Percentiles rank a stretch among this genome's conserved stretches.
Conservation (phyloP, 768 basidiomycete species). For the Sutorius australiensis region DNA sequence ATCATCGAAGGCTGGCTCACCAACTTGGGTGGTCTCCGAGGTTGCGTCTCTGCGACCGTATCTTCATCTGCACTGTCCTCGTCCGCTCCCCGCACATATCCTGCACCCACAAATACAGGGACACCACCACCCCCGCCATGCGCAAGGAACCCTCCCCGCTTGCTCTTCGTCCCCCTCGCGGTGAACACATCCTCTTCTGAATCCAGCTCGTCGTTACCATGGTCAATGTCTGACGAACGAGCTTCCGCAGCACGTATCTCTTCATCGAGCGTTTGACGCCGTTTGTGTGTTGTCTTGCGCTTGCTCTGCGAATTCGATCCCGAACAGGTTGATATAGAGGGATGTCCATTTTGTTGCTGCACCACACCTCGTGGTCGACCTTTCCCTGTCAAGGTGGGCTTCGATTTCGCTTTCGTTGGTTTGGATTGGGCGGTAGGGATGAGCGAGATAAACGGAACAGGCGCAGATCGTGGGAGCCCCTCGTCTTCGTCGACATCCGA, state of each 20-base stretch:
- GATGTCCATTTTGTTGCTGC: constrained; percentile 1
- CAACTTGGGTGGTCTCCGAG: constrained; percentile 7
- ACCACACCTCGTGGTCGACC: constrained; percentile 12
- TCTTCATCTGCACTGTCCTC: constrained; percentile 23
- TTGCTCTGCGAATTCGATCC: constrained; percentile 16
- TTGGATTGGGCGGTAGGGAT: constrained; percentile 18
- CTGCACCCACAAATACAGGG: constrained; percentile 69
- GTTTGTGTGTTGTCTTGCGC: constrained; percentile 22
- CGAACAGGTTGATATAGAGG: constrained; percentile 4
- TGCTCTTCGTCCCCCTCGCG: constrained; percentile 54
- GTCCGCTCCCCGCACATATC: constrained; percentile 57
- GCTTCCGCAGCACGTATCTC: constrained; percentile 52
- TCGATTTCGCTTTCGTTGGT: constrained; percentile 13
- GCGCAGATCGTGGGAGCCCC: background rate
- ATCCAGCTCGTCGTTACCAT: constrained; percentile 37
- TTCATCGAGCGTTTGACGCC: constrained; percentile 62
- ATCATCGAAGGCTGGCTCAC: constrained; percentile 19
- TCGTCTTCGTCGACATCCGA: constrained; percentile 29
- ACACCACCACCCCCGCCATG: constrained; percentile 71
- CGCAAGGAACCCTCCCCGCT: constrained; percentile 59
- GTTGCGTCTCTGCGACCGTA: background rate
- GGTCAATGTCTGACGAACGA: constrained; percentile 29
- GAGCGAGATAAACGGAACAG: constrained; percentile 23
- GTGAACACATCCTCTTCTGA: constrained; percentile 44
- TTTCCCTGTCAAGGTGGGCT: constrained; percentile 15